These are phyloP conservation scores for Neurospora sp. DNA, from an alignment of 495 filamentous ascomycete species.

Conservation along the genomic window DNA sequence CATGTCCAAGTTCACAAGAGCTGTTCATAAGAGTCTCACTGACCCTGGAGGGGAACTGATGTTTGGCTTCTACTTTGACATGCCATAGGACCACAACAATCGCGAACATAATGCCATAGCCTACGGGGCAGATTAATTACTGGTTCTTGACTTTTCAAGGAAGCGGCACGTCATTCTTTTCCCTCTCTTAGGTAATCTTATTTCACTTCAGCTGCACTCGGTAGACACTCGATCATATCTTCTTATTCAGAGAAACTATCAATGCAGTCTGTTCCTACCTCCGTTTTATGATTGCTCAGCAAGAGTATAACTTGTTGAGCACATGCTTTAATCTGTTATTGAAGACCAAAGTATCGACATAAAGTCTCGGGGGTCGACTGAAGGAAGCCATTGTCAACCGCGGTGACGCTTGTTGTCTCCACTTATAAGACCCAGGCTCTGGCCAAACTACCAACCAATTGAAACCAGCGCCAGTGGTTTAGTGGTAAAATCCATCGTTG, in stretches of 20 bases:
- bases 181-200: no score
- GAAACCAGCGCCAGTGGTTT: constrained; percentile 27
- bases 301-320: no score
- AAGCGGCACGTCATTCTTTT: background rate
- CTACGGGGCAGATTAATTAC: no score
- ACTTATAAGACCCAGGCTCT: background rate
- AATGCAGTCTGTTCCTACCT: no score
- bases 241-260: background rate
- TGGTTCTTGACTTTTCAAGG: background rate
- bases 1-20: no score
- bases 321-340: no score
- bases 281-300: no score
- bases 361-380: background rate
- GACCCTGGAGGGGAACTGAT: no score
- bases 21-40: no score
- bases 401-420: background rate
- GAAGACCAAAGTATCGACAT: background rate
- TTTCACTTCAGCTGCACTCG: background rate
- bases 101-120: no score
- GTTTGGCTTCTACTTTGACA: no score
- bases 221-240: background rate
- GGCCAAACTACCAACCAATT: background rate
- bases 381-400: background rate
- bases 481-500: constrained; percentile 47
- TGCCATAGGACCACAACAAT: no score